Base-by-base conservation (phyloP, 495 filamentous ascomycete genomes). In the Podospora pseudopauciseta region DNA sequence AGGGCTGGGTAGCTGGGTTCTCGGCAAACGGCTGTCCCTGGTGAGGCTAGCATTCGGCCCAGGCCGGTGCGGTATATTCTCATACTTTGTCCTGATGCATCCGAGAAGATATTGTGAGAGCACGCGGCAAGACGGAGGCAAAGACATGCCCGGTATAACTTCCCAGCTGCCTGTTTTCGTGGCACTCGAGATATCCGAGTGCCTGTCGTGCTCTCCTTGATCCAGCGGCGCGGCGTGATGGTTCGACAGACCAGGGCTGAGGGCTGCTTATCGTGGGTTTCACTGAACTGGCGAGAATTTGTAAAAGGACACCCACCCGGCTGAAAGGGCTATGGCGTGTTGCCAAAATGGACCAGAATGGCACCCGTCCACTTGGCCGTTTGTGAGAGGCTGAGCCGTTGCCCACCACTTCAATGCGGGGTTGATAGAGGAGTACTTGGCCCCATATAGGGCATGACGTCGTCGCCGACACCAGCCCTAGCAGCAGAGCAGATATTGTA, bases 311-410 rank as follows among this genome's bases (percentile, higher is more conserved):
- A 56, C 57, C 19, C 26, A 71, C 67, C 62, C 67, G 56, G 44
- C 32, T 56, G 65, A 65, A 54, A 27, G 63, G 54, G 57, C 34
- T 66, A 73, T 73, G 71, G 74, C 71, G 68, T 61, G 69, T 68
- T 49, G 18, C 39, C 39, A 49, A 18, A 49, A 49, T 49, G 39
- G 39, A 49, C 55, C 54, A 63, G n/a, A 30, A 62, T 70, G 63
- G 68, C 61, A 61, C 65, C 60, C 70, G 70, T 75, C 76, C 73
- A 75, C 76, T 71, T 76, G 74, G 71, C 71, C 53, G 68, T 63
- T 39, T 73, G 73, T 78, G 74, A 78, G 76, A 78, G 76, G 76
- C 70, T 69, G 67, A 70, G 23, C 20, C 20, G 60, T 64, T 61
- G 23, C 65, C 58, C 65, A 34, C 66, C 32, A 30, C n/a, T 16